Evolutionary conservation across 140 eudicot genomes (phyloP).

Genomic region (Cichorium intybus): DNA sequence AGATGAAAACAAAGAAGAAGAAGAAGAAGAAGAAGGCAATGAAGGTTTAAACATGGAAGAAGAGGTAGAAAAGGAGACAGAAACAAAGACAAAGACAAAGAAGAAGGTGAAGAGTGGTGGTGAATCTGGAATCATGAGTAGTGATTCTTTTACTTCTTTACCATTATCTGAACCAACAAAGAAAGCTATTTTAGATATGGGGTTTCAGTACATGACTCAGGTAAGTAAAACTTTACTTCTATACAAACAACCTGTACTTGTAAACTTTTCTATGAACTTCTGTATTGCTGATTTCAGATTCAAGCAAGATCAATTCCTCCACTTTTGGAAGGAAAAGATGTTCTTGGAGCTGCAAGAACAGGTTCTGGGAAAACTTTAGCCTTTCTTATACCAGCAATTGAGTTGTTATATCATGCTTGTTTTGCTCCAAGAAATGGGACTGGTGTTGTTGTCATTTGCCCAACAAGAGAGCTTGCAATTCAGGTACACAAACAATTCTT

Average conservation of each 20-base stretch:
- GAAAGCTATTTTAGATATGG: constrained; percentile 61
- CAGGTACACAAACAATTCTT: constrained; percentile 40
- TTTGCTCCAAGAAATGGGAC: constrained; percentile 90
- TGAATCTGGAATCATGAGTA: constrained; percentile 68
- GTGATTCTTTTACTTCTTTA: constrained; percentile 47
- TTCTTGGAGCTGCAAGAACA: constrained; percentile 93
- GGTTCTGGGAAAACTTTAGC: constrained; percentile 97
- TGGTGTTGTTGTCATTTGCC: constrained; percentile 82
- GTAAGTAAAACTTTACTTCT: constrained; percentile 29
- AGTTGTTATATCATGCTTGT: constrained; percentile 44
- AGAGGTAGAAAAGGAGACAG: constrained; percentile 4
- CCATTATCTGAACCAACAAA: constrained; percentile 62
- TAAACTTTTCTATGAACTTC: not conserved
- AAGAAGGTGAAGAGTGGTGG: constrained; percentile 32
- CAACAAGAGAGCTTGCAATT: constrained; percentile 96
- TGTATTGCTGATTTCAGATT: constrained; percentile 45
- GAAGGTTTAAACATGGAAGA: constrained; percentile 15
- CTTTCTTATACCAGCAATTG: constrained; percentile 85
- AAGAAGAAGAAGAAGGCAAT: not conserved
- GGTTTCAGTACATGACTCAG: constrained; percentile 77
- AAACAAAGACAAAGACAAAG: constrained; percentile 9
- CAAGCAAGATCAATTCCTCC: constrained; percentile 79
- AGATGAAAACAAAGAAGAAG: constrained; percentile 26
- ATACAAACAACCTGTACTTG: not conserved
- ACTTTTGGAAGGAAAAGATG: constrained; percentile 80